Evolutionary conservation across 2,329 filamentous ascomycete species (phyloP).

Genomic region (Ramichloridium luteum): DNA sequence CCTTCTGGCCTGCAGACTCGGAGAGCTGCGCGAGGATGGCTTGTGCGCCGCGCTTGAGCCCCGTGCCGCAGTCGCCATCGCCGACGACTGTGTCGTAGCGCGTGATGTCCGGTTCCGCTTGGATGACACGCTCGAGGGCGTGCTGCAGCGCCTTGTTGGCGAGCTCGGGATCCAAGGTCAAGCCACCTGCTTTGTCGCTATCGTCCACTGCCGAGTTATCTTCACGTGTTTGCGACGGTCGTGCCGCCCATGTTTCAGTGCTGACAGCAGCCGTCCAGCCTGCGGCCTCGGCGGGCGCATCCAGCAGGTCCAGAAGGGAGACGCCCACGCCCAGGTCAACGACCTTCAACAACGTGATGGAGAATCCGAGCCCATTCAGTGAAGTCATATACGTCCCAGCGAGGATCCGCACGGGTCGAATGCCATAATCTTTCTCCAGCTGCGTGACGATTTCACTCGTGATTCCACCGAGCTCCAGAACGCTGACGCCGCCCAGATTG

Average conservation of each 20-base stretch:
- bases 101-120: conserved; percentile 53
- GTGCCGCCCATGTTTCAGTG: conserved; percentile 44
- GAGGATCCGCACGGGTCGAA: conserved; percentile 50
- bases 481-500: conserved; percentile 62
- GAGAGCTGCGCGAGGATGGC: conserved; percentile 36
- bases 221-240: conserved; percentile 27
- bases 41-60: conserved; percentile 77
- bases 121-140: conserved; percentile 50
- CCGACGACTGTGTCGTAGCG: conserved; percentile 69
- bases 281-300: conserved; percentile 53
- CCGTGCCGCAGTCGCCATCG: conserved; percentile 82
- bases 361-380: conserved; percentile 60
- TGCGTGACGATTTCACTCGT: conserved; percentile 54
- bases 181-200: conserved; percentile 40
- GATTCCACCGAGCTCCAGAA: conserved; percentile 60
- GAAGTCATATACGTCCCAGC: conserved; percentile 61
- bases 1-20: conserved; percentile 27
- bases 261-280: conserved; percentile 53
- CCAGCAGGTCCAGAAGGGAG: conserved; percentile 54
- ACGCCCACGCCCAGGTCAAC: conserved; percentile 48
- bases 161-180: conserved; percentile 40
- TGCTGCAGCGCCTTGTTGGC: conserved; percentile 42
- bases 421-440: conserved; percentile 44
- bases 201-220: conserved; percentile 28
- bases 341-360: conserved; percentile 53